Conservation (phyloP, 495 filamentous ascomycete species). For the Penicillium paradoxum region DNA sequence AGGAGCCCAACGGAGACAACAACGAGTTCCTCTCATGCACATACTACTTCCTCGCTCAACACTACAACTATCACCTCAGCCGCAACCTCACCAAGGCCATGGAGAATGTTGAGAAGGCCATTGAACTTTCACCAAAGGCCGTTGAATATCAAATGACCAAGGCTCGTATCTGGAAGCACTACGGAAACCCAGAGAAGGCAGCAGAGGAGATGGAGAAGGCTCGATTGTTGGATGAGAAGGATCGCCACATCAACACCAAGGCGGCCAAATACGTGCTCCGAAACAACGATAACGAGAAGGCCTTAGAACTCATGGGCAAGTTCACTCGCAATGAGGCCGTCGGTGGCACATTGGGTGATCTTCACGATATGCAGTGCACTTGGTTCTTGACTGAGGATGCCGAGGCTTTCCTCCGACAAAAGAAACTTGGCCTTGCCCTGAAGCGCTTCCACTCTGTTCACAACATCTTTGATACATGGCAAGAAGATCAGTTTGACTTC, state of each 20-base stretch:
- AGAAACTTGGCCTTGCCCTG: conserved; percentile 76
- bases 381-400: conserved; percentile 97
- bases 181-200: conserved; percentile 73
- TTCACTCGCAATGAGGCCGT: conserved; percentile 90
- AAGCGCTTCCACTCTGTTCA: conserved; percentile 83
- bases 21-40: conserved; percentile 65
- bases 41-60: conserved; percentile 90
- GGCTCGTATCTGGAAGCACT: conserved; percentile 91
- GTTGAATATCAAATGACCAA: conserved; percentile 95
- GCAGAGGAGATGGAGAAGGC: conserved; percentile 86
- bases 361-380: conserved; percentile 97
- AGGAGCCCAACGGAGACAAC: conserved; percentile 49
- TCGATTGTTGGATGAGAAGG: conserved; percentile 73
- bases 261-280: conserved; percentile 94
- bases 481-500: conserved; percentile 98
- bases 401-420: conserved; percentile 79
- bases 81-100: conserved; percentile 77
- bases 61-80: conserved; percentile 89
- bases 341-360: conserved; percentile 82
- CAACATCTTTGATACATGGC: conserved; percentile 95
- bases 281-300: conserved; percentile 83
- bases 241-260: conserved; percentile 98
- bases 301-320: conserved; percentile 81
- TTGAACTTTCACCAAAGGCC: conserved; percentile 68
- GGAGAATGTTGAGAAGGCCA: conserved; percentile 73